Evolutionary conservation across 345 rosid genomes (phyloP).

Genomic region (Tarenaya hassleriana): DNA sequence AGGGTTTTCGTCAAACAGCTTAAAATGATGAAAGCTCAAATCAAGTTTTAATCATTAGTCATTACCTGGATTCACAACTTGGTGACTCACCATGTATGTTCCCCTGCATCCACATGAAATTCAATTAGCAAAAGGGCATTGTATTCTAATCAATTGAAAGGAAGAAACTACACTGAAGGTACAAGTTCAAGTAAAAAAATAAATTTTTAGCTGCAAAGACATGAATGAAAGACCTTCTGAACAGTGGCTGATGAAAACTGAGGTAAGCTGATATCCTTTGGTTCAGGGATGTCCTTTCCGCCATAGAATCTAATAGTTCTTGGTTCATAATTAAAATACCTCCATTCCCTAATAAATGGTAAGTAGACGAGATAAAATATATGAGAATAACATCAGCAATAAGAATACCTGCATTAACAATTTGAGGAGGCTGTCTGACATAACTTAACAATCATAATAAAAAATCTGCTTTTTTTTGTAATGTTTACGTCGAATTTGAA

Average conservation of each 20-base stretch:
- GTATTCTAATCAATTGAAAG: not conserved
- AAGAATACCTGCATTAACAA: not conserved
- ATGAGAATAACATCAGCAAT: not conserved
- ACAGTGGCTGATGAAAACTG: slow-evolving; percentile 79
- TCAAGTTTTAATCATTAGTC: not conserved
- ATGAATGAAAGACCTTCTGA: slow-evolving; percentile 50
- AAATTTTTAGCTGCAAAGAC: not conserved
- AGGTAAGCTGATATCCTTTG: slow-evolving; percentile 39
- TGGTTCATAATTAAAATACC: slow-evolving; percentile 45
- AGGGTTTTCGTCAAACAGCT: not conserved
- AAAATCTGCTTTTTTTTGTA: too few relatives aligned
- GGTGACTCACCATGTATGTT: slow-evolving; percentile 15
- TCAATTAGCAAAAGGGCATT: not conserved
- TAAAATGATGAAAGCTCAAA: slow-evolving; percentile 1
- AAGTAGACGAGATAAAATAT: not conserved
- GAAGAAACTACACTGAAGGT: not conserved
- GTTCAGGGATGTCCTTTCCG: slow-evolving; percentile 26
- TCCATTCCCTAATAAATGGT: slow-evolving; percentile 50
- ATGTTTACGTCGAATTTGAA: too few relatives aligned
- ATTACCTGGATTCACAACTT: slow-evolving; percentile 41
- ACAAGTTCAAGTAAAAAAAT: not conserved
- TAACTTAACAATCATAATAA: not conserved
- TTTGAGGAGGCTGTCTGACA: not conserved
- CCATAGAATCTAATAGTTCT: slow-evolving; percentile 45
- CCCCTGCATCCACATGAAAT: slow-evolving; percentile 26